Evolutionary conservation across 192 early-diverging fungal genomes (phyloP).

Genomic region (Powellomyces hirtus): DNA sequence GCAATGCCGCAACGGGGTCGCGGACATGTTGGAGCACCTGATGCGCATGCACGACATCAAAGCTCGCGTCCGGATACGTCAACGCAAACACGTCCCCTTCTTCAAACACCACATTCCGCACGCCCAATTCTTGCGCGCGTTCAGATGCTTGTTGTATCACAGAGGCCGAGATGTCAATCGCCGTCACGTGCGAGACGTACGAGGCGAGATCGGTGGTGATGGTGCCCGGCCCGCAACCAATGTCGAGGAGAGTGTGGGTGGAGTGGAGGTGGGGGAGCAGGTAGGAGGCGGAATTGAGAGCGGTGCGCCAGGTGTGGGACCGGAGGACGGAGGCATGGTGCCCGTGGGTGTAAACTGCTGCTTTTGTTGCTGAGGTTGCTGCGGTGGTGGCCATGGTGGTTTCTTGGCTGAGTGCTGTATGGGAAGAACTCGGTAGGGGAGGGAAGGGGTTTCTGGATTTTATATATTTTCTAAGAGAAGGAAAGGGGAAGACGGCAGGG

Average conservation of each 20-base stretch:
- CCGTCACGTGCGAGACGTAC: neutral
- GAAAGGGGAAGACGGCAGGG: too few relatives aligned
- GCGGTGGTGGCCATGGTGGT: neutral
- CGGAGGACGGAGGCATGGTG: constrained; percentile 11
- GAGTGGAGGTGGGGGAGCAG: neutral
- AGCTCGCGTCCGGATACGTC: neutral
- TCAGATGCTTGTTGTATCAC: neutral
- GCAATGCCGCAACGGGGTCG: neutral
- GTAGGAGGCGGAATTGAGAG: neutral
- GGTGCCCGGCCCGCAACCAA: constrained; percentile 10
- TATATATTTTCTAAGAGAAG: too few relatives aligned
- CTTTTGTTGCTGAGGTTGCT: too few relatives aligned
- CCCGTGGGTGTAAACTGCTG: constrained; percentile 12
- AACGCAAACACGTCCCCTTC: neutral
- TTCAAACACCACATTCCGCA: neutral
- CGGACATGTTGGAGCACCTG: constrained; percentile 6
- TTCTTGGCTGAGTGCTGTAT: too few relatives aligned
- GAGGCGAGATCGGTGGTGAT: neutral
- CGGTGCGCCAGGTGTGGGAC: neutral
- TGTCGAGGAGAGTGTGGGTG: neutral
- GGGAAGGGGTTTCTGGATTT: too few relatives aligned
- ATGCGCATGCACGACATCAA: constrained; percentile 5
- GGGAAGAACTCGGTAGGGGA: too few relatives aligned
- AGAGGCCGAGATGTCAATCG: neutral
- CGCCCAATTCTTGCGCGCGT: neutral